Evolutionary conservation across 1,284 basidiomycete species (phyloP).

Genomic region (Trametes sp.): DNA sequence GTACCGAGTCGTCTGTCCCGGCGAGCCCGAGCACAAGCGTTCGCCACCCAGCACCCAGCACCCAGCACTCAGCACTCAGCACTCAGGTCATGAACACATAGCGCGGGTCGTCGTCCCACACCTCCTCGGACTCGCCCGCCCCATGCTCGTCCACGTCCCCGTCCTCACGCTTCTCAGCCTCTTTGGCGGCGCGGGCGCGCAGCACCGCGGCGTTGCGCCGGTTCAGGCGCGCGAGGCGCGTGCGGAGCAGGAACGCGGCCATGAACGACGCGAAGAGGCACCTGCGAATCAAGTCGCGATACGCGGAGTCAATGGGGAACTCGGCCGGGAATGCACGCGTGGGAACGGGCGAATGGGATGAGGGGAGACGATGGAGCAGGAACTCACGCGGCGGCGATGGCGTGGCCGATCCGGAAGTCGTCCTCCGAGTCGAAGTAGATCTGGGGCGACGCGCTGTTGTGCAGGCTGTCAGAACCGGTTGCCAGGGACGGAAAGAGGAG

Average conservation of each 20-base stretch:
- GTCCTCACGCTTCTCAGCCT: conserved; percentile 3
- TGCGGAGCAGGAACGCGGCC: conserved; percentile 50
- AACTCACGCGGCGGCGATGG: conserved; percentile 56
- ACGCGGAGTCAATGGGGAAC: no score
- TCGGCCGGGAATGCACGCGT: no score
- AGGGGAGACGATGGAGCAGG: neutral
- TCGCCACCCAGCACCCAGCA: no score
- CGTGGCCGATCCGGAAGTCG: conserved; percentile 58
- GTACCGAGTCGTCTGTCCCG: no score
- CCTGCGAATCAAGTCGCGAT: no score
- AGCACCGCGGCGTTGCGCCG: conserved; percentile 41
- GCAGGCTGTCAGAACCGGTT: neutral
- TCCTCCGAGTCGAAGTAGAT: conserved; percentile 62
- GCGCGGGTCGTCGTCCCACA: conserved; percentile 55
- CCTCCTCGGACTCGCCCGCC: conserved; percentile 39
- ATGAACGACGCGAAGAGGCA: conserved; percentile 51
- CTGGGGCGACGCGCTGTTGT: conserved; percentile 59
- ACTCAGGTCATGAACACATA: conserved; percentile 49
- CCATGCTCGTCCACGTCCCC: neutral
- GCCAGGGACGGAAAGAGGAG: neutral
- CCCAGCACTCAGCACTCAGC: neutral
- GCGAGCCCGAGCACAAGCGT: no score
- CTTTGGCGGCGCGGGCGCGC: conserved; percentile 28
- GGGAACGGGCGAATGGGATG: no score
- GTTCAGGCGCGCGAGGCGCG: conserved; percentile 49